Evolutionary conservation across 306 rosid species (phyloP).

Genomic region (Luffa aegyptiaca): DNA sequence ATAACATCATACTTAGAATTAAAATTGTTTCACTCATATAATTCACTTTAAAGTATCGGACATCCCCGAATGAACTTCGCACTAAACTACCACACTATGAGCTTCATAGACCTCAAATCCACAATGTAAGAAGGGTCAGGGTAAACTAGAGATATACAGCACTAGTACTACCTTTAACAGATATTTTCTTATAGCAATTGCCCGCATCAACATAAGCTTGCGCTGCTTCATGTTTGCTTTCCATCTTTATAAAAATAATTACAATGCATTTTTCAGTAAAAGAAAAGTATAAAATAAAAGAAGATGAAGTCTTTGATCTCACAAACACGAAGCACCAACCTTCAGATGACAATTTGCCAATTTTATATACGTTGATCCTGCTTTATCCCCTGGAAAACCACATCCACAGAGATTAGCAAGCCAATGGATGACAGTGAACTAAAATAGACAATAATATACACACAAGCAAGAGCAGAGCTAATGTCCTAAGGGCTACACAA

Average conservation of each 20-base stretch:
- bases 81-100: background rate
- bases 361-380: slow-evolving; percentile 61
- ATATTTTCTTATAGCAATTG: slow-evolving; percentile 75
- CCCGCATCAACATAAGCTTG: slow-evolving; percentile 86
- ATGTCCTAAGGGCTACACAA: background rate
- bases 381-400: slow-evolving; percentile 69
- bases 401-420: background rate
- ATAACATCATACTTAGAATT: background rate
- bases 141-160: background rate
- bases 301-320: background rate
- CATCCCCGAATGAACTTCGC: background rate
- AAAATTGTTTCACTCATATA: background rate
- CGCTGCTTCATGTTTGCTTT: slow-evolving; percentile 90
- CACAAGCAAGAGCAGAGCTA: background rate
- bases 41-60: background rate
- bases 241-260: slow-evolving; percentile 36
- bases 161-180: slow-evolving; percentile 40
- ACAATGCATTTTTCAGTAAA: background rate
- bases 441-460: background rate
- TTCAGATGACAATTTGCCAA: slow-evolving; percentile 77
- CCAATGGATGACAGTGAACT: background rate
- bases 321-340: slow-evolving; percentile 29
- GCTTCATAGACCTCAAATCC: background rate
- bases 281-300: background rate
- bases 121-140: background rate